These are phyloP conservation scores for Rubus parviflorus DNA, from an alignment of 306 rosid genomes.

Conservation along the genomic window DNA sequence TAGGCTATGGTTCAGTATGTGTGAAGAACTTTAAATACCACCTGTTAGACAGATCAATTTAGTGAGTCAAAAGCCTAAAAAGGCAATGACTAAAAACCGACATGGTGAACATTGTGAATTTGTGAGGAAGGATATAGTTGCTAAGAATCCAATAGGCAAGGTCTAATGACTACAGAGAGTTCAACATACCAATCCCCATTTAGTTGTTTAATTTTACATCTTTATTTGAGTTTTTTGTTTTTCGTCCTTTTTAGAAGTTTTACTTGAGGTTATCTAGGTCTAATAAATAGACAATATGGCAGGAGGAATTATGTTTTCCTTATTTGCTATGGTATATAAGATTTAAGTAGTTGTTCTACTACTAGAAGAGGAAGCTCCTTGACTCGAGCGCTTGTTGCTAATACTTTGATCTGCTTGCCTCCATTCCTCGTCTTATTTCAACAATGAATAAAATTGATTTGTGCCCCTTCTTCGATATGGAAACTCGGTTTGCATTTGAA, in stretches of 20 bases:
- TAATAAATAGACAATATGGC: not conserved
- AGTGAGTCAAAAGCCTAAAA: not conserved
- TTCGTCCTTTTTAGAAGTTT: not conserved
- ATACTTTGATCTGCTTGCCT: not conserved
- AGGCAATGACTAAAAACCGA: not conserved
- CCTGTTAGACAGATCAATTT: not conserved
- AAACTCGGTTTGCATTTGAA: not conserved
- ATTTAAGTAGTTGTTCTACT: not conserved
- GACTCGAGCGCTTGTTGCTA: not conserved
- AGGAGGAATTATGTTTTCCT: not conserved
- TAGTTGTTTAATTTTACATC: not conserved
- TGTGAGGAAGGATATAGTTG: constrained; percentile 1
- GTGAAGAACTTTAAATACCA: not conserved
- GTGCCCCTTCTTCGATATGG: not conserved
- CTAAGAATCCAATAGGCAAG: not conserved
- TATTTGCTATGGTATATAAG: not conserved
- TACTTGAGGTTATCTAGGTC: not conserved
- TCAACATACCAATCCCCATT: not conserved
- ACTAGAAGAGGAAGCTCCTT: not conserved
- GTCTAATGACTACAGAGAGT: not conserved
- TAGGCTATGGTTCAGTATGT: not conserved
- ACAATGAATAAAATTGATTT: not conserved
- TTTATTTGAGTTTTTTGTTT: not conserved
- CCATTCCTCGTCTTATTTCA: not conserved
- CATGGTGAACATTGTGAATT: not conserved